phyloP scores from a whole-genome alignment of 2,329 filamentous ascomycete genomes.

The Aspergillus luchuensis region DNA sequence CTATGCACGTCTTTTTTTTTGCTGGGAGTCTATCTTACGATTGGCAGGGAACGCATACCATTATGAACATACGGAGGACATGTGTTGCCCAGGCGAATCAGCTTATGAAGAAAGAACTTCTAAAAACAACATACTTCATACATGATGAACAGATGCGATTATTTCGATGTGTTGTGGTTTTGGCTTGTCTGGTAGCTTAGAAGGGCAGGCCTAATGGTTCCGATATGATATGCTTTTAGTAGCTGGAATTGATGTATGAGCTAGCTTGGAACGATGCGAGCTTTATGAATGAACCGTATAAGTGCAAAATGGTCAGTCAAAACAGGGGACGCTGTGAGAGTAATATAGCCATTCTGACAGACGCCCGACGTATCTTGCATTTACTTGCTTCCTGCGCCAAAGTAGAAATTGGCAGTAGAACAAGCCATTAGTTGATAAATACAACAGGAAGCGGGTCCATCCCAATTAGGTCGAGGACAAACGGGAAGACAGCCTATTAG shows the following conservation, averaged over 20 bases:
- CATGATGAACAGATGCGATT: not conserved
- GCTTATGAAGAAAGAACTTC: constrained; percentile 6
- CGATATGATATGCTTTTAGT: not conserved
- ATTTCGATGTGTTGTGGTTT: not conserved
- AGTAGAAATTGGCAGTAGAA: not conserved
- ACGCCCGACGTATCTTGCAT: too few relatives aligned
- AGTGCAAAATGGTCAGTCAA: too few relatives aligned
- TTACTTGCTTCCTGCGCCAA: too few relatives aligned
- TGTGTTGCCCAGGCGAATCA: constrained; percentile 4
- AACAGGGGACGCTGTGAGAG: not conserved
- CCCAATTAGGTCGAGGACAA: too few relatives aligned
- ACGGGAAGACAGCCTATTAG: too few relatives aligned
- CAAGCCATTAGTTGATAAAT: not conserved
- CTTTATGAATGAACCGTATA: constrained; percentile 2
- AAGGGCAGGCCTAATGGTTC: constrained; percentile 1
- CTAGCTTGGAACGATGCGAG: not conserved
- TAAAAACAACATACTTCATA: constrained; percentile 7
- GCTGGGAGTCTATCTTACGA: constrained; percentile 4
- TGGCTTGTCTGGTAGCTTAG: constrained; percentile 5
- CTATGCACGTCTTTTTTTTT: constrained; percentile 2
- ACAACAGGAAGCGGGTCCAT: too few relatives aligned
- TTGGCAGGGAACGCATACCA: constrained; percentile 7
- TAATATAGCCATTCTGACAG: not conserved
- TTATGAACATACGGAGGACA: constrained; percentile 10
- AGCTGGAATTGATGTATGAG: constrained; percentile 3